phyloP scores from a whole-genome alignment of 2,329 filamentous ascomycete species.

The Annulohypoxylon truncatum region DNA sequence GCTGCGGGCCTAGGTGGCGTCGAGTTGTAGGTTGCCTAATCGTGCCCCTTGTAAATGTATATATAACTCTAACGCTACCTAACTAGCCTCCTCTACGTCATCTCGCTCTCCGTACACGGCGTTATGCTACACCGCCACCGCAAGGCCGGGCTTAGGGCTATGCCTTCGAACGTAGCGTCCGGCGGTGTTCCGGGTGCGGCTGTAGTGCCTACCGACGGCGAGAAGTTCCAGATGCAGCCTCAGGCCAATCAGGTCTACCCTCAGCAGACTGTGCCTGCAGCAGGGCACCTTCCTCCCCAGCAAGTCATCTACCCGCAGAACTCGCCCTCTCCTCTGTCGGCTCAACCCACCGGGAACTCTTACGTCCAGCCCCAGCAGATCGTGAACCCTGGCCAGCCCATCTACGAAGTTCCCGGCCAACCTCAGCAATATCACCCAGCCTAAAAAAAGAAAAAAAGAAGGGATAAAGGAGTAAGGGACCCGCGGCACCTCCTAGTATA shows the following conservation, averaged over 20 bases:
- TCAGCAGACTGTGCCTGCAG: conserved; percentile 22
- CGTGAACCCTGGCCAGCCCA: conserved; percentile 28
- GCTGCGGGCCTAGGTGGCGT: conserved; percentile 56
- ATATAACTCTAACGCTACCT: conserved; percentile 15
- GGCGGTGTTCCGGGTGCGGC: conserved; percentile 14
- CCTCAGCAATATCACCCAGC: conserved; percentile 20
- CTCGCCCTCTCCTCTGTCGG: conserved; percentile 33
- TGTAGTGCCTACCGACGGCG: conserved; percentile 35
- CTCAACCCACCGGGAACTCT: conserved; percentile 37
- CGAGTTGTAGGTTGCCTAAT: conserved; percentile 55
- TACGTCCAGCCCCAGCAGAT: conserved; percentile 35
- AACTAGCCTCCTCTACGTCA: conserved; percentile 59
- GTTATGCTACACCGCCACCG: conserved; percentile 59
- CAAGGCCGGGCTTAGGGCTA: conserved; percentile 55
- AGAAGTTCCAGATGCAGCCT: conserved; percentile 48
- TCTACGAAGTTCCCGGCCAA: conserved; percentile 40
- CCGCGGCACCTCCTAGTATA: not conserved
- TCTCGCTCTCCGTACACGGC: conserved; percentile 56
- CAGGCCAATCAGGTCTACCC: conserved; percentile 41
- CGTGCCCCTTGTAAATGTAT: not conserved
- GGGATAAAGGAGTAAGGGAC: not conserved
- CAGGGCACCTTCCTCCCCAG: conserved; percentile 30
- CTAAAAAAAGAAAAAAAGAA: not conserved
- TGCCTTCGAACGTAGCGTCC: conserved; percentile 47
- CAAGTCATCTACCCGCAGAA: conserved; percentile 35